Conservation (phyloP, 1,284 basidiomycete genomes). For the Pseudozyma hubeiensis region DNA sequence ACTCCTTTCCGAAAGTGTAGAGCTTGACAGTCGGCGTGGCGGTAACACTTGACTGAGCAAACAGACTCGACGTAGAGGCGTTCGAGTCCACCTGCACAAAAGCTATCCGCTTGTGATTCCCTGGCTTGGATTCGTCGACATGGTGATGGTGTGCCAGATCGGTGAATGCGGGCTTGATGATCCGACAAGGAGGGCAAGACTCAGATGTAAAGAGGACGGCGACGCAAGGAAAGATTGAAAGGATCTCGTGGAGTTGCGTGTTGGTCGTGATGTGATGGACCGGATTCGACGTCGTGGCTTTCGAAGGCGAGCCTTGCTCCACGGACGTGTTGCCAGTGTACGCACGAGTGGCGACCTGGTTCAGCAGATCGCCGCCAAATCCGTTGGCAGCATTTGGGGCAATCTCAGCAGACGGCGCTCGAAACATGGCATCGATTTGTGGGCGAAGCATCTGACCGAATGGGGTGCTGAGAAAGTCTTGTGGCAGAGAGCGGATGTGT, state of each 20-base stretch:
- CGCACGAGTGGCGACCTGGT: conserved; percentile 74
- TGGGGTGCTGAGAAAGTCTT: conserved; percentile 88
- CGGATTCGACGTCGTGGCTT: conserved; percentile 76
- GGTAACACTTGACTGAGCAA: conserved; percentile 72
- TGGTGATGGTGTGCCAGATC: conserved; percentile 74
- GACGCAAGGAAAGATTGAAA: conserved; percentile 71
- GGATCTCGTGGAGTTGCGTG: conserved; percentile 50
- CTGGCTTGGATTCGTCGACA: conserved; percentile 23
- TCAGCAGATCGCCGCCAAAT: conserved; percentile 19
- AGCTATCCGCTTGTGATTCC: conserved; percentile 41
- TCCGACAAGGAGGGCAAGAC: conserved; percentile 76
- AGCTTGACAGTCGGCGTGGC: conserved; percentile 86
- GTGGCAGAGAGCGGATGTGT: conserved; percentile 71
- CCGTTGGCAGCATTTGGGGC: background rate
- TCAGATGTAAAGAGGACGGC: conserved; percentile 77
- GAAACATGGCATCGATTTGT: conserved; percentile 76
- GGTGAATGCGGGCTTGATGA: conserved; percentile 77
- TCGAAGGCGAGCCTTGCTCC: conserved; percentile 65
- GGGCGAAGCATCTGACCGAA: conserved; percentile 87
- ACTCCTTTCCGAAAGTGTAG: conserved; percentile 70
- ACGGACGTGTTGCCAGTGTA: conserved; percentile 68
- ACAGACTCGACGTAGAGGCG: conserved; percentile 34
- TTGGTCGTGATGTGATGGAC: conserved; percentile 29
- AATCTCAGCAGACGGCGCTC: conserved; percentile 14
- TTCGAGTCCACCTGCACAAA: conserved; percentile 67